These are phyloP conservation scores for Trichoderma asperelloides DNA, from an alignment of 495 filamentous ascomycete genomes.

Conservation along the genomic window DNA sequence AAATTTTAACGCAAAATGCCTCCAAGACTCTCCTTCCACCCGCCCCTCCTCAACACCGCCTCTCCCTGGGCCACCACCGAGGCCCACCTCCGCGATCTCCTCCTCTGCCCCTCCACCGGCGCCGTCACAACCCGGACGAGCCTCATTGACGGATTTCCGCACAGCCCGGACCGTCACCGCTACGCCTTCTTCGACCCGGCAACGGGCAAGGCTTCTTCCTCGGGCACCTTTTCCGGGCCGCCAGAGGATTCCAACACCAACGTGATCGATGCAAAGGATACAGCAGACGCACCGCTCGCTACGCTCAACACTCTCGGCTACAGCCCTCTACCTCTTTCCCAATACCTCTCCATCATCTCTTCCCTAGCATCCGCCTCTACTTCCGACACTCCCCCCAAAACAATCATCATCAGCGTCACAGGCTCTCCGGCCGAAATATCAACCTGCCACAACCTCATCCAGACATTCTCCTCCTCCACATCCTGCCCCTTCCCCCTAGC, in stretches of 20 bases:
- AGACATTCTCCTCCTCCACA: constrained; percentile 8
- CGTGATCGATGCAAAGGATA: not conserved
- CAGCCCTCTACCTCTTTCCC: constrained; percentile 55
- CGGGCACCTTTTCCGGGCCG: not conserved
- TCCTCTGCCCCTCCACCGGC: constrained; percentile 49
- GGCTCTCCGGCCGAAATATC: constrained; percentile 43
- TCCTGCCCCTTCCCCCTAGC: constrained; percentile 30
- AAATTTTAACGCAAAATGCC: constrained; percentile 9
- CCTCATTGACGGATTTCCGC: constrained; percentile 48
- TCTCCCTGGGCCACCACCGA: constrained; percentile 59
- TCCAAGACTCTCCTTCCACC: constrained; percentile 39
- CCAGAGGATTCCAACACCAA: constrained; percentile 1
- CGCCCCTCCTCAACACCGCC: constrained; percentile 62
- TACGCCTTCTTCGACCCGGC: constrained; percentile 54
- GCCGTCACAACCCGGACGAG: constrained; percentile 63
- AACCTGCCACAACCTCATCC: constrained; percentile 31
- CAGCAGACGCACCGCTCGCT: constrained; percentile 21
- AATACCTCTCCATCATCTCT: constrained; percentile 49
- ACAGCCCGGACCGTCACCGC: constrained; percentile 53
- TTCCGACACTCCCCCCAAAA: not conserved
- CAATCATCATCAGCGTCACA: constrained; percentile 58
- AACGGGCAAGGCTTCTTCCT: constrained; percentile 18
- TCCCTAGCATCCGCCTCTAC: not conserved
- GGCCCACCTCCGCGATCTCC: constrained; percentile 47
- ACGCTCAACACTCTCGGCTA: constrained; percentile 66